These are phyloP conservation scores for Peronospora tabacina DNA, from an alignment of 352 stramenopile species.

Conservation along the genomic window DNA sequence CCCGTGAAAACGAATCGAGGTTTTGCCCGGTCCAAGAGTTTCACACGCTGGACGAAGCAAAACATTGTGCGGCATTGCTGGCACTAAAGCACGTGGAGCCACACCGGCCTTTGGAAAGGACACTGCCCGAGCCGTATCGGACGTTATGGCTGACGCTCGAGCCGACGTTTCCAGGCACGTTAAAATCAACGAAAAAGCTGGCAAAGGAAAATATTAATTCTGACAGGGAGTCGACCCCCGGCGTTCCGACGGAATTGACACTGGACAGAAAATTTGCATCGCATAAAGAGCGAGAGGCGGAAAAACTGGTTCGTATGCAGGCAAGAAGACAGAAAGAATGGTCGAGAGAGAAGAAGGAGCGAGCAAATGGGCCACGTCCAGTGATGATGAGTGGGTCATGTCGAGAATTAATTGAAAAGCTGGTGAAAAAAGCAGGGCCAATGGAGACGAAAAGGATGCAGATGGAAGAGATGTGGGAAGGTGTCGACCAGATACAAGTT, in stretches of 20 bases:
- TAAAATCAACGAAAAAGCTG: conserved; percentile 3
- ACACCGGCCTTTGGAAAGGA: conserved; percentile 89
- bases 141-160: conserved; percentile 87
- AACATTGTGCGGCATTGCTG: conserved; percentile 89
- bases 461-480: not conserved
- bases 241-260: conserved; percentile 38
- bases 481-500: conserved; percentile 4
- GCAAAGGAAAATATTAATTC: conserved; percentile 1
- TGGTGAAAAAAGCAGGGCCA: conserved; percentile 50
- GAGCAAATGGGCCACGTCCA: conserved; percentile 81
- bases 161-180: too few species aligned
- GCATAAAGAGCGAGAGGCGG: conserved; percentile 57
- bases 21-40: conserved; percentile 87
- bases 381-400: conserved; percentile 89
- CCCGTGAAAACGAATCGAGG: conserved; percentile 89
- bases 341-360: conserved; percentile 86
- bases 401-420: conserved; percentile 79
- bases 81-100: conserved; percentile 92
- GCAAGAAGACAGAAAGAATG: conserved; percentile 74
- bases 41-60: conserved; percentile 80
- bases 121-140: conserved; percentile 94
- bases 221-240: conserved; percentile 11
- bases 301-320: conserved; percentile 40
- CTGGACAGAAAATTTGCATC: conserved; percentile 73
- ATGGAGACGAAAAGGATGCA: conserved; percentile 11